A percentile compares a stretch with the other conserved stretches of the same genome.
phyloP scores from a whole-genome alignment of 1,284 basidiomycete species.

The Tilletia setariae region DNA sequence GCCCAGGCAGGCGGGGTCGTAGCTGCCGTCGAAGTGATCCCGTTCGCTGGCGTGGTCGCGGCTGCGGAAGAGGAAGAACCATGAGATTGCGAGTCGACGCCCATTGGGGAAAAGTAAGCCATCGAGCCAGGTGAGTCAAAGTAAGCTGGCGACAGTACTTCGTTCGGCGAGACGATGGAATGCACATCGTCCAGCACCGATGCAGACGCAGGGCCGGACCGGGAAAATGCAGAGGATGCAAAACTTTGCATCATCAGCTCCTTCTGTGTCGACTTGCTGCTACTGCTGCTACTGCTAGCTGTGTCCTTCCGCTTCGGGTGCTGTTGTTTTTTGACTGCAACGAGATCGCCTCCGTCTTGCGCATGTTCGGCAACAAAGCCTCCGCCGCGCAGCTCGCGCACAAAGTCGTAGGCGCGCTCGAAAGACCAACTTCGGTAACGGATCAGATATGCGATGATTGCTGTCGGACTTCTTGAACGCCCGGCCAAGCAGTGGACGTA shows the following conservation, averaged over 20 bases:
- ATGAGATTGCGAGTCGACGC: too few relatives aligned
- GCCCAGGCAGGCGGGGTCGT: not conserved
- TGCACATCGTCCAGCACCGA: constrained; percentile 1
- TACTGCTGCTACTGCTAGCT: too few relatives aligned
- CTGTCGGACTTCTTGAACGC: not conserved
- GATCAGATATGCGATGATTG: constrained; percentile 18
- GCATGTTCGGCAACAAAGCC: not conserved
- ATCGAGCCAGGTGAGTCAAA: not conserved
- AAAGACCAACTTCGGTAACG: constrained; percentile 13
- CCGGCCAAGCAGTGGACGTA: constrained; percentile 16
- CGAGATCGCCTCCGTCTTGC: not conserved
- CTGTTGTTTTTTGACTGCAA: not conserved
- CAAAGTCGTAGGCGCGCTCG: constrained; percentile 9
- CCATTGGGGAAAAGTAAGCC: too few relatives aligned
- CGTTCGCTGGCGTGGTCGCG: not conserved
- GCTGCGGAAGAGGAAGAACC: not conserved
- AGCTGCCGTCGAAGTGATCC: too few relatives aligned
- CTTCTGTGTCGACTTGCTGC: too few relatives aligned
- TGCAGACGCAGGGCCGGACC: not conserved
- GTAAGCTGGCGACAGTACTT: not conserved
- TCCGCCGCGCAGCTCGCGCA: constrained; percentile 9
- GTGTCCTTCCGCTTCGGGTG: too few relatives aligned
- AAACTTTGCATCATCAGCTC: too few relatives aligned
- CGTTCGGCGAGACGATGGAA: not conserved
- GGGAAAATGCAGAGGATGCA: not conserved